Evolutionary conservation across 768 basidiomycete species (phyloP).

Genomic region (Lanmaoa pseudosensibilis): DNA sequence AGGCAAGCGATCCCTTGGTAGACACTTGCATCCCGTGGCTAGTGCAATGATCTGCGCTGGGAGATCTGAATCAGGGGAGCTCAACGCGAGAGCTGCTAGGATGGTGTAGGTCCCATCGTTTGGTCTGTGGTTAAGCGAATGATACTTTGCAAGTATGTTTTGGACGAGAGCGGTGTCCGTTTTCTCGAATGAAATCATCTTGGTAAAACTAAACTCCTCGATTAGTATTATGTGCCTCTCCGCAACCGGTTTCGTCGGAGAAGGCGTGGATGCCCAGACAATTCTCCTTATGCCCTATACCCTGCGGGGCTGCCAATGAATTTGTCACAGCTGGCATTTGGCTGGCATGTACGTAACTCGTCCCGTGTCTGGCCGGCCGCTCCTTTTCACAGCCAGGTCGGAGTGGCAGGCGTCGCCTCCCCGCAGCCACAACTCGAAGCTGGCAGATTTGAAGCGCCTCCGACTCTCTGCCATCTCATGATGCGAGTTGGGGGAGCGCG

Average conservation of each 20-base stretch:
- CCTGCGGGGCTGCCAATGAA: conserved; percentile 26
- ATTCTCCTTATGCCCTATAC: conserved; percentile 32
- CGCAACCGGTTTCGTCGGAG: background rate
- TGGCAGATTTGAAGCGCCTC: too few species aligned
- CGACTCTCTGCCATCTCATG: background rate
- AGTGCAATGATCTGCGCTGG: conserved; percentile 61
- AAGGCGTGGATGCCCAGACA: background rate
- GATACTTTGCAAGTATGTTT: conserved; percentile 45
- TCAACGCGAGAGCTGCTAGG: conserved; percentile 56
- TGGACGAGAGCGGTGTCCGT: conserved; percentile 34
- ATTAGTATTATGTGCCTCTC: too few species aligned
- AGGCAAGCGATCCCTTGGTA: conserved; percentile 64
- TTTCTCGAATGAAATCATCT: conserved; percentile 11
- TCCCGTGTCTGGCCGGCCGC: background rate
- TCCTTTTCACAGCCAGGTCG: conserved; percentile 36
- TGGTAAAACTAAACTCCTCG: too few species aligned
- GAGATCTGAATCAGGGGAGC: conserved; percentile 25
- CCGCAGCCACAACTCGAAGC: conserved; percentile 9
- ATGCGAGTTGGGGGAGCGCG: background rate
- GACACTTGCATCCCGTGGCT: conserved; percentile 83
- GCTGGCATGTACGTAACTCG: conserved; percentile 40
- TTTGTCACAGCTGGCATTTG: conserved; percentile 49
- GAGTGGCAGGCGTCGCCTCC: conserved; percentile 2
- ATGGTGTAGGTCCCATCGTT: conserved; percentile 61
- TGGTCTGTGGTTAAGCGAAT: conserved; percentile 48